Evolutionary conservation across 139 green algal genomes (phyloP).

Genomic region (Auxenochlorella protothecoides): DNA sequence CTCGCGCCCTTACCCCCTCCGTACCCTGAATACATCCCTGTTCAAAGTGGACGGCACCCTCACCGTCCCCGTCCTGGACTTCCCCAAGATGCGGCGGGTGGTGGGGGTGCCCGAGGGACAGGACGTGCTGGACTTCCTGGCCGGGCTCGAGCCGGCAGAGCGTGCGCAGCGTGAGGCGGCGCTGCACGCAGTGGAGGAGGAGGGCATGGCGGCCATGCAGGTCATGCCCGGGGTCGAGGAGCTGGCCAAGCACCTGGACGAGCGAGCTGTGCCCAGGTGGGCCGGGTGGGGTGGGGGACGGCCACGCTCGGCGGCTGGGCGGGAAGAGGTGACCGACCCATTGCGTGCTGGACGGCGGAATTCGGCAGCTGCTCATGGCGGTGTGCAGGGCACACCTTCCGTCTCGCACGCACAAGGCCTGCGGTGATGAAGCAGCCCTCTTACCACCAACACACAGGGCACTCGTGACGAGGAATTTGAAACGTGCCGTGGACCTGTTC

Average conservation of each 20-base stretch:
- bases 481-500: conserved; percentile 36
- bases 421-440: not conserved
- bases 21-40: not conserved
- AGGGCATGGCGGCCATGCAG: conserved; percentile 59
- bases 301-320: conserved; percentile 6
- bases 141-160: not conserved
- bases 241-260: conserved; percentile 50
- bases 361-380: not conserved
- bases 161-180: conserved; percentile 2
- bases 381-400: conserved; percentile 2
- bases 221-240: conserved; percentile 63
- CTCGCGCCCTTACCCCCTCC: too few species aligned
- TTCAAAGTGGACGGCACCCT: not conserved
- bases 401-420: not conserved
- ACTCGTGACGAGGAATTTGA: conserved; percentile 63
- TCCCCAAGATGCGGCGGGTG: not conserved
- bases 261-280: conserved; percentile 30
- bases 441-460: conserved; percentile 8
- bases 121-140: conserved; percentile 23
- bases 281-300: conserved; percentile 59
- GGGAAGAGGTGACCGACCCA: not conserved
- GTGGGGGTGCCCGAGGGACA: conserved; percentile 3
- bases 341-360: not conserved
- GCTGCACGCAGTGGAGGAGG: conserved; percentile 16
- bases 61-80: not conserved